Base-by-base conservation (phyloP, 331 rosid genomes). In the Quercus phellos region DNA sequence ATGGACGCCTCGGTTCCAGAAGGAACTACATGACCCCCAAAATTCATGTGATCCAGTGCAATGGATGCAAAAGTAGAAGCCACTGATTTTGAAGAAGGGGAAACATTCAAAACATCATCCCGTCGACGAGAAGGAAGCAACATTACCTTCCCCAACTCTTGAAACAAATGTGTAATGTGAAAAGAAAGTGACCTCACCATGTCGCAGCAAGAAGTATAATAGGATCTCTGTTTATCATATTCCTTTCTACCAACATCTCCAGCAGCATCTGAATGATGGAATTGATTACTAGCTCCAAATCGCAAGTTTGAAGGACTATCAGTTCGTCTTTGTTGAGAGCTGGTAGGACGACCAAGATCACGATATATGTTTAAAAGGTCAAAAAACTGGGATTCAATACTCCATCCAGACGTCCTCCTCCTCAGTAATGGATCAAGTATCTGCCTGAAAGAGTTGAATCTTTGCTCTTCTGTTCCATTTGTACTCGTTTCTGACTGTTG, bases 121-220 rank as follows among this genome's bases (percentile, higher is more conserved):
- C 97, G 97, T 51, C 98, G 92, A 76, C 99, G 99, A 80, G 97
- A 91, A 70, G 99, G 98, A 74, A 85, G 90, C 85, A 89, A 69
- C 99, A 95, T 95, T 74, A 84, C 94, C 87, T 90, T 93, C 74
- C 98, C 99, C 56, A 95, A 66, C 93, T 95, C 99, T 87, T 95
- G 99, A 84, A 95, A 91, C 89, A 95, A 84, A 89, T 93, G 98
- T 76, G 93, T 90, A 38, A 90, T 87, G 83, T 95, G 98, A 85
- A 93, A 93, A 81, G 99, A 93, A 83, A 95, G 96, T 16, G 99
- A 93, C 77, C 92, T 85, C 78, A 91, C 88, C 97, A 90, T 88
- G 80, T 91, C 99, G 61, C 97, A 90, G 74, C 93, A 91, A 74
- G 98, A 91, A 34, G 87, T 61, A 87, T 90, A 88, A 80, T 88